Evolutionary conservation across 768 basidiomycete genomes (phyloP).

Genomic region (Naganishia antarctica): DNA sequence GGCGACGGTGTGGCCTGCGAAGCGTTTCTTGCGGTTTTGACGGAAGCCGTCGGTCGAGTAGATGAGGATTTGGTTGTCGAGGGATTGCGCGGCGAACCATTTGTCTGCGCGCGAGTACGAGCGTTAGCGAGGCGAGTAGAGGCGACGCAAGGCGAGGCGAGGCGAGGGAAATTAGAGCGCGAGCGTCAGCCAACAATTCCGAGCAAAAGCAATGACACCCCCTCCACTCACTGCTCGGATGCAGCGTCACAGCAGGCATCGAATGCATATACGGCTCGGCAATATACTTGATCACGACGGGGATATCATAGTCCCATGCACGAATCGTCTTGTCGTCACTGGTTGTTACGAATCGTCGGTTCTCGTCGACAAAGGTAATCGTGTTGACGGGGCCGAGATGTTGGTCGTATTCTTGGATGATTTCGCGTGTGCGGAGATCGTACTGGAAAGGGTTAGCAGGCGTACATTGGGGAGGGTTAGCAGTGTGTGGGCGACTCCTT

Average conservation of each 20-base stretch:
- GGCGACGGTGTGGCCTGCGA: constrained; percentile 92
- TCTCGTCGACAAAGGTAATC: constrained; percentile 98
- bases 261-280: constrained; percentile 99
- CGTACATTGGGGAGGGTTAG: neutral
- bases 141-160: neutral
- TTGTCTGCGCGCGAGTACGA: constrained; percentile 58
- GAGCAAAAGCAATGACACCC: too few species aligned
- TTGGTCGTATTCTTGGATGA: constrained; percentile 97
- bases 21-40: constrained; percentile 97
- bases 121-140: neutral
- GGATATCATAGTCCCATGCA: constrained; percentile 99
- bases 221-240: constrained; percentile 75
- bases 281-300: constrained; percentile 98
- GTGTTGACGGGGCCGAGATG: constrained; percentile 97
- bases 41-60: constrained; percentile 98
- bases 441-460: too few species aligned
- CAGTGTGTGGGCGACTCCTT: neutral
- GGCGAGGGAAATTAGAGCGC: too few species aligned
- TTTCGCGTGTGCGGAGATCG: constrained; percentile 89
- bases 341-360: constrained; percentile 92
- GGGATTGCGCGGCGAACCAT: constrained; percentile 93
- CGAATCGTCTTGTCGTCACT: constrained; percentile 99
- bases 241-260: constrained; percentile 94
- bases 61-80: constrained; percentile 96
- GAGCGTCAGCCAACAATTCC: too few species aligned